Percentiles rank a stretch among this genome's conserved stretches.
Conservation (phyloP, 257 asterid species). For the Gentiana macrophylla region DNA sequence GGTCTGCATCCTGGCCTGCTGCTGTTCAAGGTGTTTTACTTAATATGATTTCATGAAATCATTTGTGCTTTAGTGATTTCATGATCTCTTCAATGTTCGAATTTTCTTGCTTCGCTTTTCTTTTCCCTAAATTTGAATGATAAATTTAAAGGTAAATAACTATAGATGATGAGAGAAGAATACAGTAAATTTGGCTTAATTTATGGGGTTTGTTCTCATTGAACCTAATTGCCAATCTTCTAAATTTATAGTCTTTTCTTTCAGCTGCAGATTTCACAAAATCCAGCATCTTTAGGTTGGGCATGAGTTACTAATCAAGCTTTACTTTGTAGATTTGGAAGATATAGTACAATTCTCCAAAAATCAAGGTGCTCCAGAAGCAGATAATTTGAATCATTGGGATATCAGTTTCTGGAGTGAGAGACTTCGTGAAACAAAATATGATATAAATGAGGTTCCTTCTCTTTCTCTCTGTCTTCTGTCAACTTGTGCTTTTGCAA, state of each 20-base stretch:
- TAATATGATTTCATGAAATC: background rate
- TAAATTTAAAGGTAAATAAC: no score
- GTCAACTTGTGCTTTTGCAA: background rate
- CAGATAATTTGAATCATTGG: slow-evolving; percentile 76
- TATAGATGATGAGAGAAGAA: no score
- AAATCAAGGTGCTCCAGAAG: slow-evolving; percentile 82
- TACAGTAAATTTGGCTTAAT: no score
- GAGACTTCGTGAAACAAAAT: slow-evolving; percentile 90
- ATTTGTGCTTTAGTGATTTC: no score
- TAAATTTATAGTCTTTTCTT: background rate
- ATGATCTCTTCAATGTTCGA: no score
- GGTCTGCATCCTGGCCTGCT: slow-evolving; percentile 82
- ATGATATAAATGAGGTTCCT: slow-evolving; percentile 83
- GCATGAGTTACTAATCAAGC: slow-evolving; percentile 4
- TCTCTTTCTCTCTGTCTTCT: slow-evolving; percentile 1
- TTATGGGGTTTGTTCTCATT: no score
- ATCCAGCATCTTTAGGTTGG: background rate
- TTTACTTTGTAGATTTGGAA: slow-evolving; percentile 56
- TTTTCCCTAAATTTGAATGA: no score
- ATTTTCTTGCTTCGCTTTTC: no score
- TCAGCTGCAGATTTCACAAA: background rate
- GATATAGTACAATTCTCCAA: slow-evolving; percentile 67
- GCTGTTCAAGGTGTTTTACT: slow-evolving; percentile 44
- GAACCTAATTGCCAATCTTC: no score
- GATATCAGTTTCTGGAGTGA: slow-evolving; percentile 89